Conservation (phyloP, 805 yeast species). For the Sporopachydermia quercuum region DNA sequence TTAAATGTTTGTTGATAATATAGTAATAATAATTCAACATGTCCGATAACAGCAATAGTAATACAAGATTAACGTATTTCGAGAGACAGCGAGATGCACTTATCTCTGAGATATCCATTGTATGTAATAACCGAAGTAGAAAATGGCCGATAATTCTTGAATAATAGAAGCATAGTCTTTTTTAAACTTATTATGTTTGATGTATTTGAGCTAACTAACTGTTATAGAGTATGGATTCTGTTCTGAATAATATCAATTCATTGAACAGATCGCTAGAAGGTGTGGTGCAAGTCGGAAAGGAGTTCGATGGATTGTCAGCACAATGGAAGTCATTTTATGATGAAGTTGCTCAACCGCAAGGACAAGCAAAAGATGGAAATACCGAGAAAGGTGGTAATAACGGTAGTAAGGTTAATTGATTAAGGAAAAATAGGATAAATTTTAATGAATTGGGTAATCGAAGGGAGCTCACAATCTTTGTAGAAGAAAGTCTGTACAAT, state of each 20-base stretch:
- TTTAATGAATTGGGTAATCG: no score
- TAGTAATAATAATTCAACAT: no score
- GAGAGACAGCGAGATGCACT: slow-evolving; percentile 45
- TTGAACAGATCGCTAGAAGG: slow-evolving; percentile 54
- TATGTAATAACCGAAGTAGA: no score
- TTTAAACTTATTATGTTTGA: no score
- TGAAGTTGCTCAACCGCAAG: slow-evolving; percentile 23
- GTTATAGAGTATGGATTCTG: slow-evolving; percentile 36
- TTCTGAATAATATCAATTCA: slow-evolving; percentile 45
- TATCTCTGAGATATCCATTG: slow-evolving; percentile 37
- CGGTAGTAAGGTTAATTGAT: no score
- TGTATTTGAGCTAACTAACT: no score
- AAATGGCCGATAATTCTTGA: no score
- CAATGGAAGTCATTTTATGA: slow-evolving; percentile 59
- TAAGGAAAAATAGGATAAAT: no score
- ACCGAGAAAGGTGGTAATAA: neutral
- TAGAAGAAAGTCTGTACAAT: no score
- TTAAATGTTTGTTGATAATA: no score
- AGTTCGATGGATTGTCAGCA: slow-evolving; percentile 55
- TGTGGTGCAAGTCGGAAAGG: slow-evolving; percentile 59
- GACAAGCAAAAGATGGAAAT: neutral
- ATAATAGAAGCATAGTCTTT: no score
- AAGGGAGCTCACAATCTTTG: no score
- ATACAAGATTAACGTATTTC: slow-evolving; percentile 23
- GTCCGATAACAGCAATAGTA: slow-evolving; percentile 1